A percentile compares a stretch with the other conserved stretches of the same genome.
Evolutionary conservation across 169 alveolate genomes (phyloP).

Genomic region (Babesia sp.): DNA sequence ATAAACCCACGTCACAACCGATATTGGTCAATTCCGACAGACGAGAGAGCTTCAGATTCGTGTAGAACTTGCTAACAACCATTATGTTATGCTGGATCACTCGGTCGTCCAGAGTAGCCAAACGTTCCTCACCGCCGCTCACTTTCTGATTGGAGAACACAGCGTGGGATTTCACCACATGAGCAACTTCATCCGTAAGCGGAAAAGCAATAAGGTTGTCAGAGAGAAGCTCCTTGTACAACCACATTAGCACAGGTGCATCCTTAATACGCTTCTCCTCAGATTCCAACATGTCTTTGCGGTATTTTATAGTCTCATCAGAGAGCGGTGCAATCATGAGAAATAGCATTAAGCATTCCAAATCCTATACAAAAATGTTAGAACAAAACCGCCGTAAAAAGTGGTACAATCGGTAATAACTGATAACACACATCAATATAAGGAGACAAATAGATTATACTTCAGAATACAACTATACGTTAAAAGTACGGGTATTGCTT

Average conservation of each 20-base stretch:
- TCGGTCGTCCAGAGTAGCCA: conserved; percentile 64
- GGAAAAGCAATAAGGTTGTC: conserved; percentile 67
- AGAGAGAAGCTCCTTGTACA: conserved; percentile 66
- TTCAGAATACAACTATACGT: too few species aligned
- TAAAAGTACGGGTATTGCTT: too few species aligned
- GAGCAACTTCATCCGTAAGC: conserved; percentile 49
- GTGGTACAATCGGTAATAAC: too few species aligned
- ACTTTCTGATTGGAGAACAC: conserved; percentile 9
- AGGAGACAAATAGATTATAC: too few species aligned
- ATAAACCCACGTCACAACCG: conserved; percentile 54
- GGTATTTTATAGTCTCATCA: conserved; percentile 33
- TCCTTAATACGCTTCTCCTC: conserved; percentile 67
- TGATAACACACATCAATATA: too few species aligned
- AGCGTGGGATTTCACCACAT: conserved; percentile 31
- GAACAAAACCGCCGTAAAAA: too few species aligned
- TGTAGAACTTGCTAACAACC: conserved; percentile 70
- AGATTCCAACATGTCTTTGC: conserved; percentile 37
- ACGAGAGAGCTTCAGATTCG: conserved; percentile 53
- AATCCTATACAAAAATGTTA: conserved; percentile 17
- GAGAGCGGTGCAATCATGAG: conserved; percentile 39
- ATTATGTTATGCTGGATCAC: conserved; percentile 77
- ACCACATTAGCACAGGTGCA: conserved; percentile 43
- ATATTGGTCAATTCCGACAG: conserved; percentile 57
- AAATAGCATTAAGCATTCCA: conserved; percentile 50
- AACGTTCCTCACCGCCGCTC: conserved; percentile 63